Percentiles rank a stretch among this genome's conserved stretches.
phyloP scores from a whole-genome alignment of 495 filamentous ascomycete genomes.

The Talaromyces ruber region DNA sequence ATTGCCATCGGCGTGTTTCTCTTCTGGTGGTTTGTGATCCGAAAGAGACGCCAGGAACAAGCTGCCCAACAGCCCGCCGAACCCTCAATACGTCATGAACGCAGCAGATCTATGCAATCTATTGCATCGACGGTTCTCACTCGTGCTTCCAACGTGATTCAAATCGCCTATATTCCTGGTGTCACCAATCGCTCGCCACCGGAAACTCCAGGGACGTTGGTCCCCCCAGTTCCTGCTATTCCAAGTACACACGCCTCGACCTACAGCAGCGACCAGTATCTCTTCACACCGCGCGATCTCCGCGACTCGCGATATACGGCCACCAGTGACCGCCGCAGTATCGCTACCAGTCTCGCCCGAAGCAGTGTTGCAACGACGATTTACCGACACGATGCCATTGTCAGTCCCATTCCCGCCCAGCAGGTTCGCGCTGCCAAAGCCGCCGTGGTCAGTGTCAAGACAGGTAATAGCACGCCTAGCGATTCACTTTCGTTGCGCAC shows the following conservation, averaged over 20 bases:
- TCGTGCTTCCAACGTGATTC: constrained; percentile 94
- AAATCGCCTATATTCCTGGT: constrained; percentile 97
- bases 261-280: constrained; percentile 68
- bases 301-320: constrained; percentile 79
- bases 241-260: constrained; percentile 57
- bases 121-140: constrained; percentile 94
- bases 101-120: constrained; percentile 71
- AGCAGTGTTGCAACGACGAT: constrained; percentile 86
- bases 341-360: constrained; percentile 53
- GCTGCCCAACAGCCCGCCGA: constrained; percentile 25
- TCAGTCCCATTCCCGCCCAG: constrained; percentile 72
- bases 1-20: constrained; percentile 66
- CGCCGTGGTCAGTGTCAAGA: constrained; percentile 80
- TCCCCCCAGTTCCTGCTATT: constrained; percentile 88
- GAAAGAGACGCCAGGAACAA: constrained; percentile 57
- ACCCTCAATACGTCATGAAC: constrained; percentile 31
- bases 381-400: constrained; percentile 79
- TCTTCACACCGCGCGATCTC: constrained; percentile 88
- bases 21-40: constrained; percentile 81
- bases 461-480: constrained; percentile 28
- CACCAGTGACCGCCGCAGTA: constrained; percentile 56
- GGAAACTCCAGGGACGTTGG: constrained; percentile 70
- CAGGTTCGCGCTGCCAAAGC: constrained; percentile 79
- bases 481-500: constrained; percentile 24
- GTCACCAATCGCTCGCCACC: constrained; percentile 88